Evolutionary conservation across 78 protist species (phyloP).

Genomic region (Cyanophora paradoxa): DNA sequence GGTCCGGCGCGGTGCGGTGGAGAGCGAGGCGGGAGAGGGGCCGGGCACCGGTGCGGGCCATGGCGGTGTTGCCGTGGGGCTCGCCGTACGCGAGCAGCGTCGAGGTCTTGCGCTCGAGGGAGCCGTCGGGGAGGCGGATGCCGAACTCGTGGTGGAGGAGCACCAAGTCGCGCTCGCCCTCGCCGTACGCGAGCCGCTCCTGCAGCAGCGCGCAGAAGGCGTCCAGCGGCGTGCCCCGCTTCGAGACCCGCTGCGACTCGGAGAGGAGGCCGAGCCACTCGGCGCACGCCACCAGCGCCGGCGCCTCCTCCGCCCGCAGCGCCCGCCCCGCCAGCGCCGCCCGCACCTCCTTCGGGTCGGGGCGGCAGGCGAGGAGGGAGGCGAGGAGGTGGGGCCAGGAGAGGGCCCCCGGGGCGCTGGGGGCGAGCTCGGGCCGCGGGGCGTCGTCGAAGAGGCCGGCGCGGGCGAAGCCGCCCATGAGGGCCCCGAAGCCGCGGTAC

Average conservation of each 20-base stretch:
- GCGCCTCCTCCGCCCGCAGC: no score
- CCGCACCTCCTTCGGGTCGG: no score
- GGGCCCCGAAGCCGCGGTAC: background rate
- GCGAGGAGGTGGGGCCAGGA: no score
- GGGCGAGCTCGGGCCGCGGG: no score
- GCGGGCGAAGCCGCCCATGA: background rate
- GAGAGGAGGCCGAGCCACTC: slow-evolving; percentile 21
- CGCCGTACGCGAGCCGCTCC: background rate
- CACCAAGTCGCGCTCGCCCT: slow-evolving; percentile 52
- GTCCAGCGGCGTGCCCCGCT: slow-evolving; percentile 3
- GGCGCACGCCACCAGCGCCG: no score
- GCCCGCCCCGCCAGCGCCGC: no score
- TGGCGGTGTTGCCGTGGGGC: slow-evolving; percentile 43
- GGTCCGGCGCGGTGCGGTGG: no score
- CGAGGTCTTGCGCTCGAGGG: background rate
- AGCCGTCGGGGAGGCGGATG: background rate
- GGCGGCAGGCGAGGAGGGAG: no score
- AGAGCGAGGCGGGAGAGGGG: no score
- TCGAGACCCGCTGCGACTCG: background rate
- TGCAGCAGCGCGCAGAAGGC: slow-evolving; percentile 2
- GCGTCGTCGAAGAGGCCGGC: background rate
- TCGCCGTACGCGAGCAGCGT: slow-evolving; percentile 35
- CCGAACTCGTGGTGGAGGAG: slow-evolving; percentile 44
- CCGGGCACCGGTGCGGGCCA: slow-evolving; percentile 43
- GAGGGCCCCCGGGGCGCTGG: no score